Base-by-base conservation (phyloP, 1,139 yeast genomes). In the Pichia sp. region DNA sequence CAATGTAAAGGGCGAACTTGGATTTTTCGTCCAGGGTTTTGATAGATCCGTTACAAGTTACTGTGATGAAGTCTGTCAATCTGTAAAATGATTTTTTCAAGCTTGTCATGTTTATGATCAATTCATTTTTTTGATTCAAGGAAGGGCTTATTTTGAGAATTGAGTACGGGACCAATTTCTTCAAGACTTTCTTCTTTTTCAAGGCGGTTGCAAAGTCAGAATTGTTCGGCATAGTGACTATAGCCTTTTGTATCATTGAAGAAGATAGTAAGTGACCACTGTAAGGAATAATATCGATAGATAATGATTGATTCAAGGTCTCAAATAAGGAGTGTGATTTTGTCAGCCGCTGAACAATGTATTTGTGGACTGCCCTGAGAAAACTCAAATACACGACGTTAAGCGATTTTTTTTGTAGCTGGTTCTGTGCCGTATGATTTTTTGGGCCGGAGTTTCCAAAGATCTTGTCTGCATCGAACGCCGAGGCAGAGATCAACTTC, bases 1-100 rank as follows among this genome's bases (percentile, higher is more conserved):
- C 80, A 51, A 88, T 66, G 61, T 86, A 85, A 0, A 87, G 70
- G 7, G 81, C 86, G 64, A 75, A 79, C 10, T 38, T 51, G 41
- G 54, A 38, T 34, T 58, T 55, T 31, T 48, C 41, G 40, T 57
- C 58, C 4, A 59, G 36, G 4, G 29, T 47, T n/a, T 62, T 61
- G n/a, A 59, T 55, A 38, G 59, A 52, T 45, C 56, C 51, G 44
- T 55, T 49, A 31, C 58, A 59, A 4, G 56, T 53, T 45, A 38
- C 45, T 4, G 54, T 54, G 4, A 62, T 19, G 7, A 61, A 61
- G 32, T 56, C 61, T 3, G 67, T 54, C 0, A 67, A 52, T 45
- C 61, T 63, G 52, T 61, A 62, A 32, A 68, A 64, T 10, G 56
- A 42, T 6, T 62, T 54, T 46, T 57, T 59, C 4, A 66, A 52